A percentile compares a stretch with the other conserved stretches of the same genome.
Conservation (phyloP, 768 basidiomycete genomes). For the Amanita molliuscula region DNA sequence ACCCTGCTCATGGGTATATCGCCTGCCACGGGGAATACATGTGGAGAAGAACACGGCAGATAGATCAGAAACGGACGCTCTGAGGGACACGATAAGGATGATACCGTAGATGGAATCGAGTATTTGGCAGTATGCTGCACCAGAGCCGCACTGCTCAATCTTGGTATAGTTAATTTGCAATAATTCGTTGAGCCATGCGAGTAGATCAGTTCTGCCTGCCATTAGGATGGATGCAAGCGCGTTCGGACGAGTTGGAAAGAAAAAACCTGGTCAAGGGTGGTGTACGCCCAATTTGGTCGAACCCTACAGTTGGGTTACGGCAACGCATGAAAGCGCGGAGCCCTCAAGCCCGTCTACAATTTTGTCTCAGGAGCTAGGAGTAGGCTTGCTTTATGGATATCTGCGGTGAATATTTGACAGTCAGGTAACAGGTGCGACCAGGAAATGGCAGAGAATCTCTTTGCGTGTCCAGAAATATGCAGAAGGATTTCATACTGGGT, state of each 20-base stretch:
- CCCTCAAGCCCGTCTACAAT: not conserved
- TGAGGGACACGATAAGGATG: conserved; percentile 11
- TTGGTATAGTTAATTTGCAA: conserved; percentile 88
- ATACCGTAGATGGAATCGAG: conserved; percentile 89
- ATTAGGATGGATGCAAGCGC: conserved; percentile 20
- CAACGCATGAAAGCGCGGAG: not conserved
- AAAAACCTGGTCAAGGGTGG: not conserved
- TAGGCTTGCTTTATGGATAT: not conserved
- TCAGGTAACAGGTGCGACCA: not conserved
- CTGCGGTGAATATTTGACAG: not conserved
- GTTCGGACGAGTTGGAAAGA: conserved; percentile 1
- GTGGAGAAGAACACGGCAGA: conserved; percentile 7
- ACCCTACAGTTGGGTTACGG: conserved; percentile 2
- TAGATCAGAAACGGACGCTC: conserved; percentile 4
- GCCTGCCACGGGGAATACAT: conserved; percentile 31
- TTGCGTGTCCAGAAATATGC: conserved; percentile 27
- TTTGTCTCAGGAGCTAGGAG: not conserved
- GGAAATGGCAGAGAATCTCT: not conserved
- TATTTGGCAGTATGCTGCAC: conserved; percentile 91
- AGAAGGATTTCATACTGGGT: conserved; percentile 27
- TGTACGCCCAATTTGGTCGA: not conserved
- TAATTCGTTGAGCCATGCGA: conserved; percentile 92
- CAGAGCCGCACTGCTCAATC: conserved; percentile 84
- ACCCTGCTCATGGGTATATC: conserved; percentile 87
- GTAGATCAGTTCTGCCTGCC: conserved; percentile 74